Percentiles rank a stretch among this genome's conserved stretches.
Evolutionary conservation across 257 asterid genomes (phyloP).

Genomic region (Solanum habrochaites): DNA sequence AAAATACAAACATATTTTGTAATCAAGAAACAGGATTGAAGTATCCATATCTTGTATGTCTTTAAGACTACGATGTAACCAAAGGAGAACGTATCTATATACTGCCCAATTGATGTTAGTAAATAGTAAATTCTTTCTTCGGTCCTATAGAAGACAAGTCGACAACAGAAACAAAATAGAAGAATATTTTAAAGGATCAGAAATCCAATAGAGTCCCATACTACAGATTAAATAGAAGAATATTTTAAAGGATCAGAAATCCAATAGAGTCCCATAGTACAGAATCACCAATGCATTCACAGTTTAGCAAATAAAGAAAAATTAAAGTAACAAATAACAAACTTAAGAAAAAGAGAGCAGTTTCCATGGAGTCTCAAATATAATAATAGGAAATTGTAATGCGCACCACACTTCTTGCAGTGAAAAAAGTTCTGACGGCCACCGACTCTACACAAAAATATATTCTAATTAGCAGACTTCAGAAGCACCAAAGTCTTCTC

Average conservation of each 20-base stretch:
- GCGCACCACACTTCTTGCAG: slow-evolving; percentile 87
- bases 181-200: neutral
- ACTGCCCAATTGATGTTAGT: neutral
- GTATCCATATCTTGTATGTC: neutral
- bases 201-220: neutral
- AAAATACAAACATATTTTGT: neutral
- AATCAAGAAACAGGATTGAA: neutral
- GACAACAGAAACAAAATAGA: neutral
- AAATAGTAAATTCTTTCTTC: neutral
- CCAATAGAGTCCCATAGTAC: neutral
- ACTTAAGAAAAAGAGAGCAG: neutral
- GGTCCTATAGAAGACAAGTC: neutral
- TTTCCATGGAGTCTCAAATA: neutral
- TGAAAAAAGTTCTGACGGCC: slow-evolving; percentile 87
- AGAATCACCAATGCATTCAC: neutral
- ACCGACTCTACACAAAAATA: slow-evolving; percentile 40
- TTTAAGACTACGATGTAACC: neutral
- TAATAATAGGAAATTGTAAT: neutral
- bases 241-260: neutral
- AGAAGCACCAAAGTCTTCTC: neutral
- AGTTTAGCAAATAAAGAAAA: neutral
- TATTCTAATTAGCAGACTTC: neutral
- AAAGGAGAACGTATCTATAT: neutral
- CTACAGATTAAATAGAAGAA: neutral
- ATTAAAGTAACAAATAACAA: neutral